A percentile compares a stretch with the other conserved stretches of the same genome.
Conservation (phyloP, 495 filamentous ascomycete species). For the Zalerion maritima region DNA sequence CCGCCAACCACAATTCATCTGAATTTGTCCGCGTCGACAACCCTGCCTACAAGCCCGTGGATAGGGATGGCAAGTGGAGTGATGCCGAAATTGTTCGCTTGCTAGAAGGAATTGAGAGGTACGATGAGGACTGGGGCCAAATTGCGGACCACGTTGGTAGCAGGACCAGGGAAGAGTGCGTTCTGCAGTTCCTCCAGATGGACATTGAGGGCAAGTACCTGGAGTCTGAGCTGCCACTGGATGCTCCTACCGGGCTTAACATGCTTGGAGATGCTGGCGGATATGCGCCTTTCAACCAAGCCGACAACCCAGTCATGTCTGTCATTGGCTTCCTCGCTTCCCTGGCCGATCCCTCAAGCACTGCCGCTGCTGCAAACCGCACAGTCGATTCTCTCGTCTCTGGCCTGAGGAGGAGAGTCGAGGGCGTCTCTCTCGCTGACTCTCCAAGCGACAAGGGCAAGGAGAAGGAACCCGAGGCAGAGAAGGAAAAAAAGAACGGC, state of each 20-base stretch:
- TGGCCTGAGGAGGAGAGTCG: slow-evolving; percentile 56
- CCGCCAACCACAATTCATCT: slow-evolving; percentile 49
- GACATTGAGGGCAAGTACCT: slow-evolving; percentile 85
- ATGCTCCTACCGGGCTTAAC: slow-evolving; percentile 42
- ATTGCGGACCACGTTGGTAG: slow-evolving; percentile 85
- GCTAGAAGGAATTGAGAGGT: slow-evolving; percentile 77
- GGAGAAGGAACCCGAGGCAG: slow-evolving; percentile 22
- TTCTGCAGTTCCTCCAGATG: slow-evolving; percentile 83
- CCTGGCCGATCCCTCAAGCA: slow-evolving; percentile 73
- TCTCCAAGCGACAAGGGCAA: slow-evolving; percentile 34
- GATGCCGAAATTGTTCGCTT: slow-evolving; percentile 75
- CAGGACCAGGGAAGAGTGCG: slow-evolving; percentile 88
- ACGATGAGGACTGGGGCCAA: slow-evolving; percentile 88
- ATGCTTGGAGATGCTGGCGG: slow-evolving; percentile 49
- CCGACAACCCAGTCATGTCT: slow-evolving; percentile 89
- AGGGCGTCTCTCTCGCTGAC: slow-evolving; percentile 31
- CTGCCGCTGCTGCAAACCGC: slow-evolving; percentile 74
- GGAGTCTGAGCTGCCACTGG: slow-evolving; percentile 52
- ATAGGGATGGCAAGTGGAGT: slow-evolving; percentile 75
- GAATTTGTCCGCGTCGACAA: slow-evolving; percentile 85
- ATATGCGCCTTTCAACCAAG: slow-evolving; percentile 69
- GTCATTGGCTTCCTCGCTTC: slow-evolving; percentile 85
- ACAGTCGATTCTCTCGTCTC: slow-evolving; percentile 73
- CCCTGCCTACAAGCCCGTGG: slow-evolving; percentile 56
- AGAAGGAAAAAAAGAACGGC: slow-evolving; percentile 36